Percentiles rank a stretch among this genome's conserved stretches.
Evolutionary conservation across 2,329 filamentous ascomycete genomes (phyloP).

Genomic region (Calonectria multiphialidica): DNA sequence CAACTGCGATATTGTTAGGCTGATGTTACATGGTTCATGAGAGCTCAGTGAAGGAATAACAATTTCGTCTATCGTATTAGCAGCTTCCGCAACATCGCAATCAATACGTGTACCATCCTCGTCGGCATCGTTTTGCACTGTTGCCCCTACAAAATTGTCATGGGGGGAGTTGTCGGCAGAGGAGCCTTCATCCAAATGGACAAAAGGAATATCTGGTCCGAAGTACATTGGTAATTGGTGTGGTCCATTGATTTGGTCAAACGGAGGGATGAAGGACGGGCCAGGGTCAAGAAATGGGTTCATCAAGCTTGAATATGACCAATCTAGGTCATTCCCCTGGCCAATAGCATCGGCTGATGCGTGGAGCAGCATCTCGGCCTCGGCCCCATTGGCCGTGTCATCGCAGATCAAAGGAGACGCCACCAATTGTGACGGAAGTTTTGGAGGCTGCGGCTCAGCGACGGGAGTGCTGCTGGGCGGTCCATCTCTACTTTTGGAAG

Average conservation of each 20-base stretch:
- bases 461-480: too few species aligned
- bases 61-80: not conserved
- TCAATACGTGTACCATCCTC: not conserved
- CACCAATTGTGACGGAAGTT: not conserved
- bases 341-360: not conserved
- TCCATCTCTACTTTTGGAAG: not conserved
- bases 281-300: slow-evolving; percentile 26
- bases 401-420: not conserved
- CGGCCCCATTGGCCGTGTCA: not conserved
- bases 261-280: not conserved
- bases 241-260: not conserved
- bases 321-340: not conserved
- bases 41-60: not conserved
- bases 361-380: not conserved
- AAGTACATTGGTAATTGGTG: slow-evolving; percentile 20
- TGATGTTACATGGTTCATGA: not conserved
- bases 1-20: not conserved
- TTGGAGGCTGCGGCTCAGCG: not conserved
- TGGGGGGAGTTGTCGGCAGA: not conserved
- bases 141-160: not conserved
- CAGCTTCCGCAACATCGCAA: not conserved
- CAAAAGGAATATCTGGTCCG: slow-evolving; percentile 17
- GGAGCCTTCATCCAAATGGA: not conserved
- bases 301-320: slow-evolving; percentile 15
- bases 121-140: not conserved